Evolutionary conservation across 2,329 filamentous ascomycete genomes (phyloP).

Genomic region (Diaporthe vexans): DNA sequence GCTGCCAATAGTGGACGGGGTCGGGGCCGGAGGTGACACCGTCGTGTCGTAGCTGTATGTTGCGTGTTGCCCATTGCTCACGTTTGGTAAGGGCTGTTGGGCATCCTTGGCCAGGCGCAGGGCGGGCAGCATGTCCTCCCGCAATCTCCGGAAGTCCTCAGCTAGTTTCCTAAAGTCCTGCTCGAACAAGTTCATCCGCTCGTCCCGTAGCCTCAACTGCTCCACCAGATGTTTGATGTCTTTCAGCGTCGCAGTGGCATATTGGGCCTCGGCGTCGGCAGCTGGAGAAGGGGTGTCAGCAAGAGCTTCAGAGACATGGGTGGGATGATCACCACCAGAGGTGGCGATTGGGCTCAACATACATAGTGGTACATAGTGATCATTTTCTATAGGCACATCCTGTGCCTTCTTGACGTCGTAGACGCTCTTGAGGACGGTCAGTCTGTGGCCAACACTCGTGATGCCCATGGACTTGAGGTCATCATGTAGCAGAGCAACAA

Average conservation of each 20-base stretch:
- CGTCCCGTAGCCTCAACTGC: conserved; percentile 89
- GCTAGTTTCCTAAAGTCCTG: conserved; percentile 85
- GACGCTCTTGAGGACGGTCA: conserved; percentile 95
- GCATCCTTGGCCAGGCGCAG: conserved; percentile 93
- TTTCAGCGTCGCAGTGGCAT: conserved; percentile 89
- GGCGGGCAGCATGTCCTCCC: conserved; percentile 92
- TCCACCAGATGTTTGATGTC: conserved; percentile 93
- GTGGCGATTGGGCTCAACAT: conserved; percentile 56
- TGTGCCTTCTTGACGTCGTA: conserved; percentile 97
- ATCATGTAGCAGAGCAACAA: conserved; percentile 90
- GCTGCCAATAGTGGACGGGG: conserved; percentile 63
- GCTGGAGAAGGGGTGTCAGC: conserved; percentile 65
- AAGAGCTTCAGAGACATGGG: conserved; percentile 28
- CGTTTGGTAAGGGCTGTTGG: conserved; percentile 84
- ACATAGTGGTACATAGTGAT: conserved; percentile 95
- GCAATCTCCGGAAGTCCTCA: conserved; percentile 88
- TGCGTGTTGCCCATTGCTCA: conserved; percentile 55
- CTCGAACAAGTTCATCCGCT: conserved; percentile 87
- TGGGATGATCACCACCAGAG: background rate
- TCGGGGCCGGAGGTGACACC: conserved; percentile 70
- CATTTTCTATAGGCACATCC: conserved; percentile 89
- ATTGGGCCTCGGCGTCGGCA: conserved; percentile 88
- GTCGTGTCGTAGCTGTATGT: conserved; percentile 66
- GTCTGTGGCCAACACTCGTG: conserved; percentile 89
- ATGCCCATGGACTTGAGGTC: conserved; percentile 97